Base-by-base conservation (phyloP, 495 filamentous ascomycete species). In the Penicillium mononematosum region DNA sequence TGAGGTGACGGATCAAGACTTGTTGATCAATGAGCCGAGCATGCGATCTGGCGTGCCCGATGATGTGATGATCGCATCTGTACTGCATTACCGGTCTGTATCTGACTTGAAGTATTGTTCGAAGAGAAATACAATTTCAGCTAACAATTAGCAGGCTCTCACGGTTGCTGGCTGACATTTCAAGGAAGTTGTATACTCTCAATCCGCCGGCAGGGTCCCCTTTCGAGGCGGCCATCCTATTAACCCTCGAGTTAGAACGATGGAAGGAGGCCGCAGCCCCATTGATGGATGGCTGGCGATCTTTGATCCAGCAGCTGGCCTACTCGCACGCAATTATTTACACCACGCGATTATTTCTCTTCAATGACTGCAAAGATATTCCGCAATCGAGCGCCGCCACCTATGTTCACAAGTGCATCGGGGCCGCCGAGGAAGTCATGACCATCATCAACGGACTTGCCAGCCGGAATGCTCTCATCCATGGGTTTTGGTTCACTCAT, bases 1-100 rank as follows among this genome's bases (percentile, higher is more conserved):
- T 17, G 44, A 45, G 44, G 44, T 45, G 11, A 14, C 22, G 44
- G 44, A 45, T 27, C 44, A 45, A 45, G 44, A 45, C 44, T 27
- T 45, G 44, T 45, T 45, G 44, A 45, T 45, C 22, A 45, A 45
- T 27, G 44, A 45, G 3, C 44, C 44, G 44, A 45, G 14, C 44
- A 14, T 45, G 44, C 44, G 44, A 45, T 45, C 44, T 45, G 44
- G 44, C 22, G 44, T 45, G 10, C 22, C 44, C 24, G 44, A 45
- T 45, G 22, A 45, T 45, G 22, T 24, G 19, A 45, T 45, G 44
- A 45, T 45, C 9, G 44, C 44, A 45, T 45, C 44, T 14, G 44
- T 45, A 27, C 44, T 45, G 11, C 44, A 45, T 45, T 27, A 45
- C 24, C 44, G 44, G 44, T 45, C 44, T 1, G 44, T 45, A 0